phyloP scores from a whole-genome alignment of 2,329 filamentous ascomycete genomes.

The Diaporthe caulivora region DNA sequence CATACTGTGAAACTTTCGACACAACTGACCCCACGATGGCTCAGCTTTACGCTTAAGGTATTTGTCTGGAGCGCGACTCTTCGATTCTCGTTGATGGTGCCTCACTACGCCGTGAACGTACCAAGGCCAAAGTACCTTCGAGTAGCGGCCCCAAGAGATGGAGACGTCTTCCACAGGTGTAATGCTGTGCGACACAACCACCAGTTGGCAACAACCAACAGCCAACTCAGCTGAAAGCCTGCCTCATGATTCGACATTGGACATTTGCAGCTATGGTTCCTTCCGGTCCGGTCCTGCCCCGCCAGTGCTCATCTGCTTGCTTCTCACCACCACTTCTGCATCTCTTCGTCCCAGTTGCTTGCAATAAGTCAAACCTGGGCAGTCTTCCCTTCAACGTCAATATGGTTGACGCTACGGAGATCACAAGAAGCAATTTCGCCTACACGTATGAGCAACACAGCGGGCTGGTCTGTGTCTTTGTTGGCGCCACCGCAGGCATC shows the following conservation, averaged over 20 bases:
- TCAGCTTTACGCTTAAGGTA: too few species aligned
- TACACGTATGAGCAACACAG: conserved; percentile 1
- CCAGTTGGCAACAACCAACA: background rate
- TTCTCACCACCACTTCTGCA: background rate
- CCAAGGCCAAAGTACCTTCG: too few species aligned
- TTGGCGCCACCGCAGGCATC: conserved; percentile 39
- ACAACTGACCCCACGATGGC: too few species aligned
- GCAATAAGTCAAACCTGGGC: too few species aligned
- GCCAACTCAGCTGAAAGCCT: background rate
- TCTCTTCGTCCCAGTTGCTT: background rate
- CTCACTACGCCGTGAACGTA: too few species aligned
- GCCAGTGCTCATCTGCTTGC: background rate
- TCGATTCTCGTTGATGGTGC: too few species aligned
- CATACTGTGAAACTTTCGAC: too few species aligned
- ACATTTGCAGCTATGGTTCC: background rate
- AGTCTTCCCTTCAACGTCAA: background rate
- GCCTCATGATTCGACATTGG: background rate
- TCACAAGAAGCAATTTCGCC: background rate
- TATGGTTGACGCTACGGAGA: background rate
- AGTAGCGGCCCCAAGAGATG: too few species aligned
- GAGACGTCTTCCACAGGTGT: background rate
- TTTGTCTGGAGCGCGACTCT: too few species aligned
- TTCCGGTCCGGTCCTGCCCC: too few species aligned
- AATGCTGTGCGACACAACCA: background rate
- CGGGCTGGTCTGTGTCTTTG: conserved; percentile 19